Evolutionary conservation across 305 asterid species (phyloP), one percentile per base, ranked within the genome.

Genomic region (Fraxinus angustifolia): DNA sequence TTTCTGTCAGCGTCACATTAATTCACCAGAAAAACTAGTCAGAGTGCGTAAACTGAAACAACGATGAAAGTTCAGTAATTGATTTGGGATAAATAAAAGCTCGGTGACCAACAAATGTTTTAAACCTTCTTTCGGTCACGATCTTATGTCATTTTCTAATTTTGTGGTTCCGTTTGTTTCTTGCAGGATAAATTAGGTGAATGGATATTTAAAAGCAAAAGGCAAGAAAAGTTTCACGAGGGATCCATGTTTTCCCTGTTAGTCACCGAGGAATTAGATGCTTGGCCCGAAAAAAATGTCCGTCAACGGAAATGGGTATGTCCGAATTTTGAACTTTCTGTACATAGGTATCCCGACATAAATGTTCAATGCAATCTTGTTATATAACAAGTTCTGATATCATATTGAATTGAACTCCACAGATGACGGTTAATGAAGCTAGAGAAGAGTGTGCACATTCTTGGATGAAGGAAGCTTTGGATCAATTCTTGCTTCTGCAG

Each of bases 151-250:
- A 71, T 82, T 78, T 3, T 50, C 88, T 84, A 82, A 82, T n/a
- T 12, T 4, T 23, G 10, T 65, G 11, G 12, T 7, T 17, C 12
- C 6, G 0, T 16, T 53, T 19, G 34, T 21, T n/a, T 2, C 23
- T 88, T 86, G 80, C 91, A 94, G 99, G 85, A 84, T 76, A 86
- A 89, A 78, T 88, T 95, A 86, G 99, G 99, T 14, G 89, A 86
- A 78, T 95, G 99, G 99, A 86, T 71, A 65, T 95, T 93, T 89
- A 92, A 93, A 90, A 95, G 99, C 94, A 95, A 88, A 84, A 93
- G 97, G 92, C 97, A 93, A 87, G 97, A 91, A 21, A 88, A 89
- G 65, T 91, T 38, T 78, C 97, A 91, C 23, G 97, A 93, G 86
- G 99, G 97, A 3, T 89, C 90, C 82, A 95, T 95, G 99, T 87